Conservation (phyloP, 2,329 filamentous ascomycete species). For the Fusarium nodosum region DNA sequence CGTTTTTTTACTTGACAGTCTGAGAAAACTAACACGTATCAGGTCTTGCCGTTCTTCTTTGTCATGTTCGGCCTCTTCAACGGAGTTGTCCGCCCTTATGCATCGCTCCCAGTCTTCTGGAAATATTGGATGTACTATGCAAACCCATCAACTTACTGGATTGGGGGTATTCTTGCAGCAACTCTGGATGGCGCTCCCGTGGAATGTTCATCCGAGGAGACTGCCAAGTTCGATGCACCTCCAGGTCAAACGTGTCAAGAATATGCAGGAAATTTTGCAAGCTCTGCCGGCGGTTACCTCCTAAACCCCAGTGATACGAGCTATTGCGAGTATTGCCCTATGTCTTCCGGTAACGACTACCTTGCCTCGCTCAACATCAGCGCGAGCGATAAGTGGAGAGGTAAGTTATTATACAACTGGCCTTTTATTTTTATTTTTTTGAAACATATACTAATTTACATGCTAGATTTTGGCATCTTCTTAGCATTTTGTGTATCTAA, state of each 20-base stretch:
- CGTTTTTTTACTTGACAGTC: not conserved
- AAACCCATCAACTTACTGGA: constrained; percentile 45
- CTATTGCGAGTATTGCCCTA: constrained; percentile 79
- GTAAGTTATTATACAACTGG: constrained; percentile 4
- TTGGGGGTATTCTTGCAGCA: constrained; percentile 41
- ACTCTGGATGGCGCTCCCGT: constrained; percentile 50
- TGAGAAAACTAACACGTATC: constrained; percentile 46
- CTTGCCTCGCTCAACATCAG: constrained; percentile 67
- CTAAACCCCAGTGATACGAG: constrained; percentile 69
- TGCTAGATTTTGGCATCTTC: constrained; percentile 75
- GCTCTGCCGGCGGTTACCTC: constrained; percentile 69
- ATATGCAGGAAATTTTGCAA: constrained; percentile 72
- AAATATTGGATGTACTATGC: constrained; percentile 46
- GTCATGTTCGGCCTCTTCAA: constrained; percentile 83
- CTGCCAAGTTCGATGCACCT: constrained; percentile 69
- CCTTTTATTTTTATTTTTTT: no score
- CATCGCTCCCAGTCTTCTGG: constrained; percentile 75
- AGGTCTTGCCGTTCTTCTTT: constrained; percentile 82
- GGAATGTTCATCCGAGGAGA: constrained; percentile 57
- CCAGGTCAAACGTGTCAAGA: constrained; percentile 72
- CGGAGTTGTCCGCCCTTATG: constrained; percentile 79
- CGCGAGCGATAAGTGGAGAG: constrained; percentile 72
- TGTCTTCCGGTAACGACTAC: constrained; percentile 70
- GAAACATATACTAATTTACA: not conserved
- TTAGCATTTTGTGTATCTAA: constrained; percentile 78